Base-by-base conservation (phyloP, 2,329 filamentous ascomycete genomes). In the Graphiopsis chlorocephala region DNA sequence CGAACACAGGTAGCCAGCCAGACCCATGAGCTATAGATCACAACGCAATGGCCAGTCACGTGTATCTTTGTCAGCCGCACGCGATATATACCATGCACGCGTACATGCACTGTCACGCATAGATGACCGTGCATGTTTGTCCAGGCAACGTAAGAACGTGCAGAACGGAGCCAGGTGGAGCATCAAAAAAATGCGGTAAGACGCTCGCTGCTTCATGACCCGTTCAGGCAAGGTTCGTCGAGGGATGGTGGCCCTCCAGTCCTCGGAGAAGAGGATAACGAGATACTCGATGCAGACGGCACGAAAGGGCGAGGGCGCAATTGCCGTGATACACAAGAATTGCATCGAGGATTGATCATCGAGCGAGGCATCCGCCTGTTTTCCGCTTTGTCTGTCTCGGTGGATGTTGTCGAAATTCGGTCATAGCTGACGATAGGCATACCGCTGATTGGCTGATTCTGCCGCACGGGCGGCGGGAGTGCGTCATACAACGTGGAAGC, bases 401-500 rank as follows among this genome's bases (percentile, higher is more conserved):
- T 31, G 26, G 48, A 3, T 26, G 28, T 20, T 31, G 26, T 11
- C 50, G 12, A 29, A 10, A 53, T 20, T 31, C 17, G 50, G 28
- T 53, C 50, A 53, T 53, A 31, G 26, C 28, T 53, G 2, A 28
- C 7, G 29, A 53, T 53, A 10, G 31, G 50, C 50, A 4, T 5
- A 8, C 3, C 50, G 26, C n/a, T 53, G 26, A 53, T 53, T 53
- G 50, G 50, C n/a, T 7, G n/a, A 15, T 6, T 7, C 3, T 29
- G 25, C 17, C 2, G 26, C 28, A 53, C 15, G 28, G 50, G 1
- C 15, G 28, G 26, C 17, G 10, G 17, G 10, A n/a, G 50, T 28
- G 50, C 50, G 50, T 53, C 50, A 53, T 52, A 31, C 26, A 52
- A 52, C 48, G 48, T 31, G 26, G 48, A 52, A 52, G 48, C 48